Evolutionary conservation across 345 rosid species (phyloP).

Genomic region (Populus davidiana): DNA sequence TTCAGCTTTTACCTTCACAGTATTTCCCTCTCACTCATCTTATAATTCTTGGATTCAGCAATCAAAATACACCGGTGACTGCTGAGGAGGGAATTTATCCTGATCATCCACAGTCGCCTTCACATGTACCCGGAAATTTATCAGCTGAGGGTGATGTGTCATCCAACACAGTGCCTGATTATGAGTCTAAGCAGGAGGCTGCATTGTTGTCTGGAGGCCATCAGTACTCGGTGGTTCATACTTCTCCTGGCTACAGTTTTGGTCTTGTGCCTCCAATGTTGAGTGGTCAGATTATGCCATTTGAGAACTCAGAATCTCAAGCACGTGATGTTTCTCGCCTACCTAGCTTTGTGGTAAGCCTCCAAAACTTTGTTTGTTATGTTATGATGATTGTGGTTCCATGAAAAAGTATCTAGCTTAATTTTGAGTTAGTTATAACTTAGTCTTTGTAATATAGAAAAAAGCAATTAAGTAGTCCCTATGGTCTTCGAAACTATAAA

Average conservation of each 20-base stretch:
- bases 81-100: constrained; percentile 52
- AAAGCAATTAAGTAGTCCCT: no score
- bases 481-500: no score
- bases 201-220: constrained; percentile 47
- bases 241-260: constrained; percentile 52
- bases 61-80: constrained; percentile 35
- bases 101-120: constrained; percentile 45
- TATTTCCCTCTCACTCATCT: background rate
- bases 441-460: no score
- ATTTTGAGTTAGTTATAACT: no score
- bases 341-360: constrained; percentile 72
- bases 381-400: background rate
- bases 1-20: background rate
- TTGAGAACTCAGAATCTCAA: constrained; percentile 77
- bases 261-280: constrained; percentile 63
- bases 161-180: constrained; percentile 45
- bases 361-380: constrained; percentile 9
- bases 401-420: background rate
- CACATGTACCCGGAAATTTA: constrained; percentile 48
- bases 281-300: constrained; percentile 57
- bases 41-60: constrained; percentile 38
- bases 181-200: constrained; percentile 60
- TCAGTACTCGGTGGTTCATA: constrained; percentile 54
- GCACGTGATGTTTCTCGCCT: constrained; percentile 66
- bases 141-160: constrained; percentile 53